These are phyloP conservation scores for Coemansia umbellata DNA, from an alignment of 192 early-diverging fungal genomes.

Conservation along the genomic window DNA sequence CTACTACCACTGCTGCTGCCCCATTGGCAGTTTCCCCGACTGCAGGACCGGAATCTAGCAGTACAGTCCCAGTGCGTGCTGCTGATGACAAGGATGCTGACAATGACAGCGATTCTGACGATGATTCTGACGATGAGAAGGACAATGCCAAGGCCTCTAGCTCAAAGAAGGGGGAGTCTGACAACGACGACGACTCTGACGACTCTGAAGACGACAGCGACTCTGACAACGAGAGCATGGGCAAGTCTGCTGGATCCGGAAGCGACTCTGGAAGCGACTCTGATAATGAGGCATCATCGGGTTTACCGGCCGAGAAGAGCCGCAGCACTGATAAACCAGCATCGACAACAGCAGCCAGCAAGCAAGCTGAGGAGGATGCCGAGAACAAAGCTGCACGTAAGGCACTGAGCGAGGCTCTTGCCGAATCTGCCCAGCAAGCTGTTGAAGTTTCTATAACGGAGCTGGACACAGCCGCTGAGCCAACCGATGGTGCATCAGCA, in stretches of 20 bases:
- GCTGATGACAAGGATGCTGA: conserved; percentile 6
- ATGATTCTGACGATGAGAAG: conserved; percentile 3
- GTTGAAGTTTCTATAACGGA: conserved; percentile 9
- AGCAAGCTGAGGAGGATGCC: conserved; percentile 5
- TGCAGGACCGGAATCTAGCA: not conserved
- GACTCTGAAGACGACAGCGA: conserved; percentile 12
- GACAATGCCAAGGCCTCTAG: conserved; percentile 3
- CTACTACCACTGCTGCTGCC: not conserved
- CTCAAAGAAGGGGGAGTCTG: conserved; percentile 1
- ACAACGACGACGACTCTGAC: conserved; percentile 1
- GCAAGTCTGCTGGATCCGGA: conserved; percentile 4
- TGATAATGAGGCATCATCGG: not conserved
- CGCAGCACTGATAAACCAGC: not conserved
- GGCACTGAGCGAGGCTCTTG: conserved; percentile 30
- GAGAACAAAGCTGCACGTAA: conserved; percentile 21
- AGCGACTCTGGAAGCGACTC: conserved; percentile 7
- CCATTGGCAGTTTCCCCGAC: not conserved
- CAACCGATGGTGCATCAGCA: not conserved
- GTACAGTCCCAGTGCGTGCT: not conserved
- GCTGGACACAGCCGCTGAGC: conserved; percentile 10
- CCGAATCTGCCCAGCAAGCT: conserved; percentile 35
- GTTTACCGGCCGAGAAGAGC: too few relatives aligned
- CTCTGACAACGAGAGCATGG: conserved; percentile 9
- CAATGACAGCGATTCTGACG: not conserved
- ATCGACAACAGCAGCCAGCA: not conserved